phyloP scores from a whole-genome alignment of 768 basidiomycete genomes.

The Sutorius australiensis region DNA sequence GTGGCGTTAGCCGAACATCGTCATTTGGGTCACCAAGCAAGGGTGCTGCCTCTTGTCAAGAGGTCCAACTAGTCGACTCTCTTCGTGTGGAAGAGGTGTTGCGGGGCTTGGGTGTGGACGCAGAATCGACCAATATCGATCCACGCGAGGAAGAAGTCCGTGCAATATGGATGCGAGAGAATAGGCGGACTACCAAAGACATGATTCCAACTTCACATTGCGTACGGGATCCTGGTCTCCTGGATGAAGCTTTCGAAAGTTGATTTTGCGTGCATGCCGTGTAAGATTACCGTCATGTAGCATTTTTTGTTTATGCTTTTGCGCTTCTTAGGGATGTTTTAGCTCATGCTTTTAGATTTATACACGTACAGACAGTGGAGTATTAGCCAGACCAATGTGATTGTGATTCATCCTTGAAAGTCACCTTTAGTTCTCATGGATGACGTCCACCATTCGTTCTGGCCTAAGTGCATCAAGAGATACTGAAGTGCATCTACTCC shows the following conservation, averaged over 20 bases:
- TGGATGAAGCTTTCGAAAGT: slow-evolving; percentile 34
- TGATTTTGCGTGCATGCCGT: slow-evolving; percentile 16
- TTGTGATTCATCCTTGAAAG: slow-evolving; percentile 7
- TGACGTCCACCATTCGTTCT: slow-evolving; percentile 55
- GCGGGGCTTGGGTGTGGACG: slow-evolving; percentile 55
- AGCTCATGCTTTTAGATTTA: slow-evolving; percentile 27
- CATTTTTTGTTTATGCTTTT: slow-evolving; percentile 11
- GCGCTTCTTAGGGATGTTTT: slow-evolving; percentile 7
- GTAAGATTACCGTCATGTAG: slow-evolving; percentile 6
- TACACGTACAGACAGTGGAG: slow-evolving; percentile 3
- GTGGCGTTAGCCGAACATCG: slow-evolving; percentile 50
- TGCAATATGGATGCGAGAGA: slow-evolving; percentile 42
- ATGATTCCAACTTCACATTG: slow-evolving; percentile 20
- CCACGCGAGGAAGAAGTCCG: slow-evolving; percentile 42
- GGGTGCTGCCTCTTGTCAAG: slow-evolving; percentile 35
- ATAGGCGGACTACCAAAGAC: slow-evolving; percentile 36
- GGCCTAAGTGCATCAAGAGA: slow-evolving; percentile 50
- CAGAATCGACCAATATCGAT: slow-evolving; percentile 24
- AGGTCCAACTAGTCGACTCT: slow-evolving; percentile 53
- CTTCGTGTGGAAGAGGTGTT: slow-evolving; percentile 65
- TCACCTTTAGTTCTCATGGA: background rate
- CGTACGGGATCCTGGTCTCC: slow-evolving; percentile 10
- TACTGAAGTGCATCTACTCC: slow-evolving; percentile 54
- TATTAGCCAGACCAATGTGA: slow-evolving; percentile 9
- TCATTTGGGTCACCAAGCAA: slow-evolving; percentile 47